A percentile compares a stretch with the other conserved stretches of the same genome.
phyloP scores from a whole-genome alignment of 2,329 filamentous ascomycete species.

The Ilyonectria robusta region DNA sequence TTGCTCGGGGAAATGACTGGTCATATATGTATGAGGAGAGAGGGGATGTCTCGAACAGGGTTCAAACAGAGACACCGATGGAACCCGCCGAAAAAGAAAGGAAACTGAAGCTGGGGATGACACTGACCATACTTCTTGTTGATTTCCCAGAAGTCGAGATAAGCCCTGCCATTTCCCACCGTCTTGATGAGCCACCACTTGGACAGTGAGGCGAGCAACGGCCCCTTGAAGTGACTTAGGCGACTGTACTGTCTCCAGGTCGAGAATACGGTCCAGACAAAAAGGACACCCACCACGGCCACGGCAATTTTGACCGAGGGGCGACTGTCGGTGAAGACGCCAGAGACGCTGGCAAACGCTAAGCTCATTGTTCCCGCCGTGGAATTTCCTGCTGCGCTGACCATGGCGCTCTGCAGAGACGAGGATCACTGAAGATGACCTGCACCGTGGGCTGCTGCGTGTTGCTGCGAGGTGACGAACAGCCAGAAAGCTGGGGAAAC shows the following conservation, averaged over 20 bases:
- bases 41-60: no score
- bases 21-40: neutral
- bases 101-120: neutral
- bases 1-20: neutral
- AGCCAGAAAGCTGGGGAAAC: constrained; percentile 4
- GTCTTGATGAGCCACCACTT: constrained; percentile 56
- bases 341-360: neutral
- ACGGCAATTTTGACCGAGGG: constrained; percentile 31
- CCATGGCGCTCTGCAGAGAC: neutral
- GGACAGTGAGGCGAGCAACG: constrained; percentile 54
- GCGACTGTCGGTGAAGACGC: neutral
- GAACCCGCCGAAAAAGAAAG: constrained; percentile 1
- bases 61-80: neutral
- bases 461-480: neutral
- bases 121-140: constrained; percentile 53
- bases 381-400: neutral
- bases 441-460: neutral
- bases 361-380: constrained; percentile 23
- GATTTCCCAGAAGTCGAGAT: constrained; percentile 55
- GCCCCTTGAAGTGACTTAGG: constrained; percentile 58
- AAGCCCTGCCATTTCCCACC: constrained; percentile 50
- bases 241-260: constrained; percentile 51
- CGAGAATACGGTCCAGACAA: constrained; percentile 36
- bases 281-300: constrained; percentile 13
- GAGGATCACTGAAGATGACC: no score